Base-by-base conservation (phyloP, 768 basidiomycete genomes). In the Auricularia auricula-judae region DNA sequence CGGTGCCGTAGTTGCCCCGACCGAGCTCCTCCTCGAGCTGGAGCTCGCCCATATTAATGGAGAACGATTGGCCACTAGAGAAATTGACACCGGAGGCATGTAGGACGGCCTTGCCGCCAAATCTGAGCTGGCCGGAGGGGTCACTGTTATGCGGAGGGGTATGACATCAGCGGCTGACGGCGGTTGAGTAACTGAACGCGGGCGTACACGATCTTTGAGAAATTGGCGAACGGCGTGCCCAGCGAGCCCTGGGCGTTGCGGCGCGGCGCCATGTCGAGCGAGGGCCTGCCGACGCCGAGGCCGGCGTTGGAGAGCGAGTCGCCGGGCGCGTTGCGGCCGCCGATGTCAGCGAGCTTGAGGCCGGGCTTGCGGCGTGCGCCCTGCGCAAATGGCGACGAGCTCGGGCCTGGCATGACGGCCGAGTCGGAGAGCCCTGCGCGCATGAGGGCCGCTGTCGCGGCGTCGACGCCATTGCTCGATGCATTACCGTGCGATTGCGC, bases 1-100 rank as follows among this genome's bases (percentile, higher is more conserved):
- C 97, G 2, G 94, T 96, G 53, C 97, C 97, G 71, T 98, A 98
- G 74, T 97, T 97, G 39, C 97, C 97, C 71, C 87, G 87, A 39
- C 97, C 97, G 62, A 98, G 83, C 75, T 98, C 97, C 71, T 98
- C 94, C 66, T 89, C 81, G 65, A 98, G 82, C 65, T 90, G 82
- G 64, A 99, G 83, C 73, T 98, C 88, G 65, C 85, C 84, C 96
- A 96, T 96, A 76, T 93, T 96, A 77, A 99, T 97, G 63, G 86
- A 81, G 74, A 92, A 97, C 8, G 89, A 92, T 53, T 88, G 83
- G 54, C 97, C 97, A 68, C 86, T 93, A 35, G 86, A 87, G 74
- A 99, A 99, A 69, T 89, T 85, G 44, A 89, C 88, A 64, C 97
- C 97, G 29, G 86, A 79, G 0, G 94, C 88, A 71, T 96, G 91